Percentiles rank a stretch among this genome's conserved stretches.
Evolutionary conservation across 805 yeast species (phyloP).

Genomic region (Starmerella potacharoeniae): DNA sequence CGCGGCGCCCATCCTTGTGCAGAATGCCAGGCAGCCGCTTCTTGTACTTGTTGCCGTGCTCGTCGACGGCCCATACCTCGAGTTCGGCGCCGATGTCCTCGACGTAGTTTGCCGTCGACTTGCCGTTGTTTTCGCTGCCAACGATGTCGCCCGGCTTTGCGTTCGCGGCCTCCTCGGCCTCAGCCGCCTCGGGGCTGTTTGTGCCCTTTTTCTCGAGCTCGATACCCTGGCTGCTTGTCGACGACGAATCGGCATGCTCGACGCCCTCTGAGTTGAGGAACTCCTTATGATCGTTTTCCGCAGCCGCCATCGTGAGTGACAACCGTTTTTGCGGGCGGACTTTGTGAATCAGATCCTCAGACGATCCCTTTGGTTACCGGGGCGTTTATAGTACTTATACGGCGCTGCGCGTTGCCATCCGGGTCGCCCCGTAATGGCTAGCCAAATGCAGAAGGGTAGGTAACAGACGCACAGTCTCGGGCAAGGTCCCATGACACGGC

Average conservation of each 20-base stretch:
- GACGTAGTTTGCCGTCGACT: slow-evolving; percentile 10
- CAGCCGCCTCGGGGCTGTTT: background rate
- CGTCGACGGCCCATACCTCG: slow-evolving; percentile 11
- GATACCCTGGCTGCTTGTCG: background rate
- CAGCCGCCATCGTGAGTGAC: background rate
- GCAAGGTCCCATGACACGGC: no score
- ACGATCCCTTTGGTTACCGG: no score
- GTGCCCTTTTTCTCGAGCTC: background rate
- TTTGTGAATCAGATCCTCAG: no score
- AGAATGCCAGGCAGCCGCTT: slow-evolving; percentile 13
- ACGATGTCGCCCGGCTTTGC: background rate
- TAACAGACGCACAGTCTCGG: no score
- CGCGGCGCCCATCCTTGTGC: slow-evolving; percentile 20
- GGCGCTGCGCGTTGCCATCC: background rate
- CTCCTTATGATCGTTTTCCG: background rate
- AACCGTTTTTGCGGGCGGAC: no score
- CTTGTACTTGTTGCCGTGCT: slow-evolving; percentile 8
- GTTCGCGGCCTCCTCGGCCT: background rate
- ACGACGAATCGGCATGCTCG: background rate
- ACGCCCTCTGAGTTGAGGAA: background rate
- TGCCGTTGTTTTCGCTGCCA: slow-evolving; percentile 9
- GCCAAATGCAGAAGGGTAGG: no score
- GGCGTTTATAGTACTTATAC: background rate
- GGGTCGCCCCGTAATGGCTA: background rate
- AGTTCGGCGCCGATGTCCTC: slow-evolving; percentile 16